A percentile compares a stretch with the other conserved stretches of the same genome.
These are phyloP conservation scores for Phytophthora vignae DNA, from an alignment of 352 stramenopile species.

Conservation along the genomic window DNA sequence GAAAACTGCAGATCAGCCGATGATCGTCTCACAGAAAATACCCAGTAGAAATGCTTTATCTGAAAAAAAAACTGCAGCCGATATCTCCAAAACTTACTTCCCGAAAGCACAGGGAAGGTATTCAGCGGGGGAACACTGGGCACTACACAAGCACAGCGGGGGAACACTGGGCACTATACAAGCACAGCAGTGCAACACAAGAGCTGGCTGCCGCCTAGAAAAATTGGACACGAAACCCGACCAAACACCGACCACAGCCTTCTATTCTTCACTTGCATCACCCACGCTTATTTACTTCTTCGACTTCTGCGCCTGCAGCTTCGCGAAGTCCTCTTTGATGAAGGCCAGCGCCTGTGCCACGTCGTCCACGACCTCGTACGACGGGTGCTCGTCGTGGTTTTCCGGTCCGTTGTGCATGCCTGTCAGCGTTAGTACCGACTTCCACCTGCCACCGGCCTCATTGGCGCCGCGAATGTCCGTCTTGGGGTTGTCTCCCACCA, in stretches of 20 bases:
- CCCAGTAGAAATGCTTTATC: no score
- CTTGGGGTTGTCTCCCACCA: slow-evolving; percentile 87
- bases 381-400: slow-evolving; percentile 71
- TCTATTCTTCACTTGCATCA: background rate
- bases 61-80: no score
- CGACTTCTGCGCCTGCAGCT: slow-evolving; percentile 33
- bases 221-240: no score
- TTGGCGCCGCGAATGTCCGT: slow-evolving; percentile 89
- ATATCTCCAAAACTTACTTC: no score
- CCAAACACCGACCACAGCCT: background rate
- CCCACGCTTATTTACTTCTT: background rate
- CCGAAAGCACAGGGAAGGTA: no score
- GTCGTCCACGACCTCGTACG: slow-evolving; percentile 80
- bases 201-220: no score
- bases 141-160: no score
- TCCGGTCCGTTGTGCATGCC: slow-evolving; percentile 79
- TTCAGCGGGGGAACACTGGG: no score
- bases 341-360: slow-evolving; percentile 74
- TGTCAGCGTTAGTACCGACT: slow-evolving; percentile 85
- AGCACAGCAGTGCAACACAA: no score
- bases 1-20: no score
- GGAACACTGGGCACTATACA: no score
- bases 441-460: slow-evolving; percentile 75
- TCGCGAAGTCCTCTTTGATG: slow-evolving; percentile 79
- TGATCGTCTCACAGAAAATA: no score